phyloP scores from a whole-genome alignment of 2,329 filamentous ascomycete genomes.

The Parastagonospora avenae region DNA sequence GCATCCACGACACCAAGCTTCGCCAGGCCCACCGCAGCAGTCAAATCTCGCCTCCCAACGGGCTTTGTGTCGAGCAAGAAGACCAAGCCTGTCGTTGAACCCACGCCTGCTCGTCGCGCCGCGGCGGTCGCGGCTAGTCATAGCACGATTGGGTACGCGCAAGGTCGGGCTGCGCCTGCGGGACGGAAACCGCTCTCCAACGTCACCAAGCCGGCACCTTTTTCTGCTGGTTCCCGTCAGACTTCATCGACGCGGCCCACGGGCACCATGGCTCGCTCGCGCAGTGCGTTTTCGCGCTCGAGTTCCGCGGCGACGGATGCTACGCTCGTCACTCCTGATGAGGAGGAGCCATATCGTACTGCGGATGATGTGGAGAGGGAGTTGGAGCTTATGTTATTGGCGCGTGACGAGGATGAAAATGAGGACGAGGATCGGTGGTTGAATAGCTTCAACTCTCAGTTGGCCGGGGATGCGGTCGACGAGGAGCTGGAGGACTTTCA shows the following conservation, averaged over 20 bases:
- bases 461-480: conserved; percentile 30
- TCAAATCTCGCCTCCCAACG: conserved; percentile 46
- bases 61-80: conserved; percentile 49
- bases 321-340: conserved; percentile 31
- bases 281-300: conserved; percentile 37
- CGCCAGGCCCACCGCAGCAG: conserved; percentile 46
- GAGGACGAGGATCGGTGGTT: conserved; percentile 40
- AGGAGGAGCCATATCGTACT: conserved; percentile 28
- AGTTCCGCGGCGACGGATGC: conserved; percentile 40
- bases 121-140: conserved; percentile 72
- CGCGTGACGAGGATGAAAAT: conserved; percentile 27
- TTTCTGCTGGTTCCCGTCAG: conserved; percentile 28
- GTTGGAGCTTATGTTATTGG: conserved; percentile 34
- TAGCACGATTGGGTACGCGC: conserved; percentile 84
- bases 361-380: conserved; percentile 44
- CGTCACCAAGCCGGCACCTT: conserved; percentile 38
- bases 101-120: conserved; percentile 62
- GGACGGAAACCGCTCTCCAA: conserved; percentile 45
- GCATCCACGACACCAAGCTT: conserved; percentile 40
- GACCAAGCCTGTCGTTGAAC: conserved; percentile 47
- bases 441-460: conserved; percentile 34
- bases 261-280: conserved; percentile 14
- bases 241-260: conserved; percentile 7
- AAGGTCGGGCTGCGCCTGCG: conserved; percentile 63
- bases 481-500: conserved; percentile 40